These are phyloP conservation scores for Fusarium penzigii DNA, from an alignment of 2,329 filamentous ascomycete species.

Conservation along the genomic window DNA sequence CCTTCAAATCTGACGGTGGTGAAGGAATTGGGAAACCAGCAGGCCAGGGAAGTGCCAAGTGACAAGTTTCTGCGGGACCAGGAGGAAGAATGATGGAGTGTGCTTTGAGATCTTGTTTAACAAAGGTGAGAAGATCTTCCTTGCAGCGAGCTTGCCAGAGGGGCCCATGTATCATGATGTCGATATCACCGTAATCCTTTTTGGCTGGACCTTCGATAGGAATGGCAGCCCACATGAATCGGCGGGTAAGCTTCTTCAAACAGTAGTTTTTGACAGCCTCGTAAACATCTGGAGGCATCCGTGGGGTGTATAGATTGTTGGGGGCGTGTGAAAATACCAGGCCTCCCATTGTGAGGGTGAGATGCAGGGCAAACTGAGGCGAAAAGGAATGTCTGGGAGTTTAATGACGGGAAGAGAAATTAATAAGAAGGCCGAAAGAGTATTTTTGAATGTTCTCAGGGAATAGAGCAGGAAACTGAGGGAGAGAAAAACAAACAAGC, in stretches of 20 bases:
- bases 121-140: conserved; percentile 33
- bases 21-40: neutral
- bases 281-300: conserved; percentile 65
- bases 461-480: neutral
- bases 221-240: conserved; percentile 57
- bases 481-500: neutral
- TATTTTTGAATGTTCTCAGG: conserved; percentile 1
- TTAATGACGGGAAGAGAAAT: neutral
- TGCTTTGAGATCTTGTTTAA: conserved; percentile 11
- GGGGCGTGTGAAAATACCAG: conserved; percentile 52
- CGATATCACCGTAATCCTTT: conserved; percentile 69
- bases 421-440: neutral
- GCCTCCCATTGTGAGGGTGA: conserved; percentile 61
- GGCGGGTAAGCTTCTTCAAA: conserved; percentile 45
- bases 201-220: conserved; percentile 73
- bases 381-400: neutral
- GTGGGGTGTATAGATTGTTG: conserved; percentile 59
- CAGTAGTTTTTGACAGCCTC: conserved; percentile 47
- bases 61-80: neutral
- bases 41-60: neutral
- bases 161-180: conserved; percentile 60
- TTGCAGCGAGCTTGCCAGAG: conserved; percentile 10
- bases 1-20: neutral
- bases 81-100: neutral
- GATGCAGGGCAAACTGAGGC: neutral